phyloP scores from a whole-genome alignment of 2,329 filamentous ascomycete species.

The Sporothrix schenckii region DNA sequence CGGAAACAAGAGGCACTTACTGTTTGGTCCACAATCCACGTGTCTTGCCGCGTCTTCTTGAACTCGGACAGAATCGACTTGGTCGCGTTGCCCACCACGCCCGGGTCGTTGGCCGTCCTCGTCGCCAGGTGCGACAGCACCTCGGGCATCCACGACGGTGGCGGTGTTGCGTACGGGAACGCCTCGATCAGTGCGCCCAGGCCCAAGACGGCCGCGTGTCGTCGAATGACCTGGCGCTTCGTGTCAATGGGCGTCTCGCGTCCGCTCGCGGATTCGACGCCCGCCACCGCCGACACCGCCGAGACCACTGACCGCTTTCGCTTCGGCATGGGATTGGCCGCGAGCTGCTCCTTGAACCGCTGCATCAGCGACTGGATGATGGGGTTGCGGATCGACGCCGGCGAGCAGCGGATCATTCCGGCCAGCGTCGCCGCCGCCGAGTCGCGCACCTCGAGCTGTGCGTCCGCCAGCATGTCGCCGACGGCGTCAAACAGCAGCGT shows the following conservation, averaged over 20 bases:
- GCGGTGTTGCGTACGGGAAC: conserved; percentile 93
- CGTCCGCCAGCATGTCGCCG: conserved; percentile 90
- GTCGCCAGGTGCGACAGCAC: conserved; percentile 83
- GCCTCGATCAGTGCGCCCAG: conserved; percentile 90
- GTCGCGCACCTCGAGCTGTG: conserved; percentile 90
- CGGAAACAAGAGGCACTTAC: conserved; percentile 50
- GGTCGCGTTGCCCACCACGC: conserved; percentile 92
- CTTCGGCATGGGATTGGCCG: conserved; percentile 85
- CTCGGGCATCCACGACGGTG: conserved; percentile 91
- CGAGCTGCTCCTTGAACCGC: conserved; percentile 77
- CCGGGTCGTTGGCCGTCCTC: conserved; percentile 83
- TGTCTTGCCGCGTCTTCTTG: conserved; percentile 99
- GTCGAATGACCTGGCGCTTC: conserved; percentile 75
- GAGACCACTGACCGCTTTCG: conserved; percentile 49
- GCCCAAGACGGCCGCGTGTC: conserved; percentile 90
- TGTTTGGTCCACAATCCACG: conserved; percentile 97
- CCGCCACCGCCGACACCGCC: conserved; percentile 48
- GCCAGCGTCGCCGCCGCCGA: conserved; percentile 91
- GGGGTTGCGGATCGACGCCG: conserved; percentile 73
- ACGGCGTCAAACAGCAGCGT: conserved; percentile 85
- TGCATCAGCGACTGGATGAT: conserved; percentile 75
- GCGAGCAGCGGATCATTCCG: conserved; percentile 97
- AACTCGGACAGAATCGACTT: conserved; percentile 95
- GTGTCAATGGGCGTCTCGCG: conserved; percentile 56
- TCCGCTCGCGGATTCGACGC: conserved; percentile 39